Base-by-base conservation (phyloP, 768 basidiomycete species). In the Tephrocybe sp. region DNA sequence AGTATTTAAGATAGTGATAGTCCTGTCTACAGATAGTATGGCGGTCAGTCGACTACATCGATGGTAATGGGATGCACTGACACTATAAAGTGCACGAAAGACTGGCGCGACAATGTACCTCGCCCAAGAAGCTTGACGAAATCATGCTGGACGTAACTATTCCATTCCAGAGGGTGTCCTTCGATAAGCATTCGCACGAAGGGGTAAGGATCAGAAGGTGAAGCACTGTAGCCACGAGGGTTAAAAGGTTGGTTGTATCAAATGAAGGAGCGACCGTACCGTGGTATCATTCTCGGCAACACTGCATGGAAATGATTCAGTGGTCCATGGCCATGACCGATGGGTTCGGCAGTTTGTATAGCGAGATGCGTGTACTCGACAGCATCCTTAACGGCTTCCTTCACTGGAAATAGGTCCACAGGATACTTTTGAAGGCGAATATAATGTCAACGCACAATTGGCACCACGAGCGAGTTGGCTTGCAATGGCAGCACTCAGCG, bases 11-110 rank as follows among this genome's bases (percentile, higher is more conserved):
- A 65, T 88, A 92, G 34, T 78, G 75, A 61, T 92, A 91, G 60
- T 92, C 91, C 57, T 93, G 92, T 57, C 88, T 90, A n/a, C n/a
- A n/a, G n/a, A n/a, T 30, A n/a, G 18, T 43, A n/a, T 28, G 41
- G 13, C n/a, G 13, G 8, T 41, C 41, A 48, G 22, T 36, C 15
- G 27, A 18, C 13, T 7, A 22, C 6, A 21, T 13, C 24, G n/a
- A 12, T 13, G 13, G 2, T 22, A 24, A n/a, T 4, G 16, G 21
- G 31, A n/a, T 18, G 13, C 9, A 28, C 82, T 42, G 49, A 91
- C 89, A 84, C 87, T 67, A 96, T 85, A 63, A 95, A 97, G 60
- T 93, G 84, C 12, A 87, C 60, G 64, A 96, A 98, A 18, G 75
- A 69, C n/a, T 80, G 72, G 31, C 66, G 69, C 0, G 80, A 72